Base-by-base conservation (phyloP, 2,329 filamentous ascomycete genomes). In the Fusarium setosum region DNA sequence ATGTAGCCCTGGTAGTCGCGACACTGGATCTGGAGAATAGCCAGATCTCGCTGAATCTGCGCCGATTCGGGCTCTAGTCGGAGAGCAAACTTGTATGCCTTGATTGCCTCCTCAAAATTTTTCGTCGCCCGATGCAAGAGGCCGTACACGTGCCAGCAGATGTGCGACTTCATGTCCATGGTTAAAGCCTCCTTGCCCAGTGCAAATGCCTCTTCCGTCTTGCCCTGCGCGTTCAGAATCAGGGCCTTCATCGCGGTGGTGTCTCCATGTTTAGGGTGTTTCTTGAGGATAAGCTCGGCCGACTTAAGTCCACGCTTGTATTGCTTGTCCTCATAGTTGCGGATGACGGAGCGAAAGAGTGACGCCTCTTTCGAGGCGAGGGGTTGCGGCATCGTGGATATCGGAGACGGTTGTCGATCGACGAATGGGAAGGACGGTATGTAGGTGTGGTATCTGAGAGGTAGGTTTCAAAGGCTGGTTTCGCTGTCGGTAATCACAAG, bases 141-240 rank as follows among this genome's bases (percentile, higher is more conserved):
- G 29, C 96, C 96, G 78, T 98, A 99, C 62, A 99, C 96, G 80
- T 99, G 96, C 96, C 96, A 99, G 84, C 94, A 98, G 73, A 99
- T 94, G 80, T 98, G 95, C 73, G 94, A 97, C 83, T 96, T 97
- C 94, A 99, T 98, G 78, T 98, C 94, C 73, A 94, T 93, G 69
- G 91, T 94, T 72, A 99, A 85, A 31, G 96, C 96, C 68, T 94
- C 88, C 82, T 97, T 99, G 74, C 92, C 95, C 60, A 99, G 86
- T 42, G 90, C 88, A 77, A 99, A 99, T 1, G 96, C 96, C 81
- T 99, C 96, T 58, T 97, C 93, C 26, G 91, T 90, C 81, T 97
- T 95, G 71, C 94, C 93, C 80, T 95, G 91, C 41, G 92, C 91
- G 79, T 97, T 98, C 79, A 98, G 88, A 70, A 98, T 97, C 70